phyloP scores from a whole-genome alignment of 805 yeast genomes.

The Lipomyces chichibuensis region DNA sequence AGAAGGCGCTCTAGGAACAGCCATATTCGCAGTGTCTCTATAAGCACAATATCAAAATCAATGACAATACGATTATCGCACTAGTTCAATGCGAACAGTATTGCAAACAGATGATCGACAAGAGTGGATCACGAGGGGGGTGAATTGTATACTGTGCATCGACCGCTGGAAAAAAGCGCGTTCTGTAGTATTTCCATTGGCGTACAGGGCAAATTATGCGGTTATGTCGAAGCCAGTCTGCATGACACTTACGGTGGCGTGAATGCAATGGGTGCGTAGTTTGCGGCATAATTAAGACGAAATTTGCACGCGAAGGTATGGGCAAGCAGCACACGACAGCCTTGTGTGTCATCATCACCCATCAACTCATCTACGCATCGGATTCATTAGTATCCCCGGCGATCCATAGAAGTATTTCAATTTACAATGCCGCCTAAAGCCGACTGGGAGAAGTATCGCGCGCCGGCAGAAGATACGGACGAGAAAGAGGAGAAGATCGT shows the following conservation, averaged over 20 bases:
- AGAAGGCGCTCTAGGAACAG: slow-evolving; percentile 18
- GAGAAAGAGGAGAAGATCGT: slow-evolving; percentile 70
- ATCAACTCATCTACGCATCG: not conserved
- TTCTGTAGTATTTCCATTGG: not conserved
- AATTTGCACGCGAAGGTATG: not conserved
- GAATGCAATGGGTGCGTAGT: not conserved
- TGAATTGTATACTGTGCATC: not conserved
- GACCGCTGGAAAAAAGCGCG: not conserved
- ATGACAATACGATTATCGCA: not conserved
- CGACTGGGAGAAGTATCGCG: slow-evolving; percentile 96
- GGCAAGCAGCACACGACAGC: not conserved
- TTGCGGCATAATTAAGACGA: not conserved
- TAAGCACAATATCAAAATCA: not conserved
- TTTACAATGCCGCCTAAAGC: slow-evolving; percentile 87
- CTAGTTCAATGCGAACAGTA: not conserved
- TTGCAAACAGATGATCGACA: not conserved
- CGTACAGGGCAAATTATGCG: not conserved
- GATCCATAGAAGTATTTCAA: not conserved
- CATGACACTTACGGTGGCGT: not conserved
- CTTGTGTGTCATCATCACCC: not conserved
- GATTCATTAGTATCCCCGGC: not conserved
- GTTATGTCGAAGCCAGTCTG: not conserved
- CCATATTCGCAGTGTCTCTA: slow-evolving; percentile 20
- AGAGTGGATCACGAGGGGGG: not conserved
- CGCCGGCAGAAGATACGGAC: slow-evolving; percentile 72